Percentiles rank a stretch among this genome's conserved stretches.
Conservation (phyloP, 2,329 filamentous ascomycete species). For the Rhinocladiella mackenziei region DNA sequence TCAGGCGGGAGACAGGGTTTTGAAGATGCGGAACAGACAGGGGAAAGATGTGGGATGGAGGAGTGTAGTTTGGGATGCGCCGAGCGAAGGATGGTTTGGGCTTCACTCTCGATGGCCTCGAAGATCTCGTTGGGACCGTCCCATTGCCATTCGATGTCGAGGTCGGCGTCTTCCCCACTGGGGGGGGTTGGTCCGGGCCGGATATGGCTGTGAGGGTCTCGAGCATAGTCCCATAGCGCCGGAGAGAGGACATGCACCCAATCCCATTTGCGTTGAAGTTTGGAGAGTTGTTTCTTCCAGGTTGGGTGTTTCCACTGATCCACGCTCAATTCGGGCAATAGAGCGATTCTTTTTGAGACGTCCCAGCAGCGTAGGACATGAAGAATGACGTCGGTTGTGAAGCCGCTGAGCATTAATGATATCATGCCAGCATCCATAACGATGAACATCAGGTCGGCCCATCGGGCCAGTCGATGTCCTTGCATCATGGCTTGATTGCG, state of each 20-base stretch:
- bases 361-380: constrained; percentile 84
- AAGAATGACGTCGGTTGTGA: constrained; percentile 74
- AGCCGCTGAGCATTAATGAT: constrained; percentile 80
- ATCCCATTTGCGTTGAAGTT: constrained; percentile 77
- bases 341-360: constrained; percentile 74
- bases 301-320: constrained; percentile 88
- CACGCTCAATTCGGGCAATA: constrained; percentile 84
- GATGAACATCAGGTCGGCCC: constrained; percentile 82
- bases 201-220: constrained; percentile 49
- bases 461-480: constrained; percentile 64
- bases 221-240: constrained; percentile 71
- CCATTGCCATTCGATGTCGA: constrained; percentile 34
- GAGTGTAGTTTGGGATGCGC: constrained; percentile 7
- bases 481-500: constrained; percentile 26
- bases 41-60: constrained; percentile 33
- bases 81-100: constrained; percentile 24
- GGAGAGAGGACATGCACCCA: constrained; percentile 81
- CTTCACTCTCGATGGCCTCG: constrained; percentile 27
- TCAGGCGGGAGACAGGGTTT: constrained; percentile 65
- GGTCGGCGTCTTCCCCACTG: constrained; percentile 11
- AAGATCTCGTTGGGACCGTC: constrained; percentile 28
- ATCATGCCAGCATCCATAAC: constrained; percentile 81
- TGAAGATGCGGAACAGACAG: constrained; percentile 34
- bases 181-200: constrained; percentile 37
- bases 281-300: constrained; percentile 80